Percentiles rank a stretch among this genome's conserved stretches.
These are phyloP conservation scores for Shiraia sp. DNA, from an alignment of 2,329 filamentous ascomycete genomes.

Conservation along the genomic window DNA sequence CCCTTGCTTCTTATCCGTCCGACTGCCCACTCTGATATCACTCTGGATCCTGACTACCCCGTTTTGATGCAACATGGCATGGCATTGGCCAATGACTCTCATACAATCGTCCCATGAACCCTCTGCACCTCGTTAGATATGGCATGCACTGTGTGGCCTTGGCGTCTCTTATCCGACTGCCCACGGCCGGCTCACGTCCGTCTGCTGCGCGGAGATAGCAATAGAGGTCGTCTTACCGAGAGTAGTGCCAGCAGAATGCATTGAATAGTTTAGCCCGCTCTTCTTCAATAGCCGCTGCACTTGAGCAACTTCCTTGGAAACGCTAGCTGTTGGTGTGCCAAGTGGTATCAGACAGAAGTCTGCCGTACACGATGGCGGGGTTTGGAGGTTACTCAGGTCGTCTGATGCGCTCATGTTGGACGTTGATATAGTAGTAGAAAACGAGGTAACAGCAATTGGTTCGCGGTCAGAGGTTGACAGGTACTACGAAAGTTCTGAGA, in stretches of 20 bases:
- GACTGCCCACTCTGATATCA: conserved; percentile 82
- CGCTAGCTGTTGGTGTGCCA: conserved; percentile 54
- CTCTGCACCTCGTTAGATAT: conserved; percentile 58
- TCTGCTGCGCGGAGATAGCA: conserved; percentile 8
- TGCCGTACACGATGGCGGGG: conserved; percentile 76
- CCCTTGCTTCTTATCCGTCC: conserved; percentile 84
- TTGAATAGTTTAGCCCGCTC: conserved; percentile 79
- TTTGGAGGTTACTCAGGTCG: conserved; percentile 44
- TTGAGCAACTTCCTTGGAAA: conserved; percentile 74
- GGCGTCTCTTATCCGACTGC: conserved; percentile 4
- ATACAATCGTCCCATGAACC: conserved; percentile 90
- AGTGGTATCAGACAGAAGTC: conserved; percentile 94
- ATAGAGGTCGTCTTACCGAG: conserved; percentile 66
- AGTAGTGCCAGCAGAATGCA: conserved; percentile 94
- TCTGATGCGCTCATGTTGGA: conserved; percentile 22
- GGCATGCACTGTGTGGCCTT: not conserved
- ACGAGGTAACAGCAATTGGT: too few species aligned
- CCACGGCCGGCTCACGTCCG: conserved; percentile 4
- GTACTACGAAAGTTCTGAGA: too few species aligned
- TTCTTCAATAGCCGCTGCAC: conserved; percentile 83
- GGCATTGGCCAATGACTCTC: conserved; percentile 51
- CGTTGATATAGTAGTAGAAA: not conserved
- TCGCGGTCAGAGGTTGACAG: too few species aligned
- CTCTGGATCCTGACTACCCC: conserved; percentile 72
- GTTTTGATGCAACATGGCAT: conserved; percentile 44